Percentiles rank a stretch among this genome's conserved stretches.
phyloP scores from a whole-genome alignment of 1,284 basidiomycete species.

The Thecaphora thlaspeos region DNA sequence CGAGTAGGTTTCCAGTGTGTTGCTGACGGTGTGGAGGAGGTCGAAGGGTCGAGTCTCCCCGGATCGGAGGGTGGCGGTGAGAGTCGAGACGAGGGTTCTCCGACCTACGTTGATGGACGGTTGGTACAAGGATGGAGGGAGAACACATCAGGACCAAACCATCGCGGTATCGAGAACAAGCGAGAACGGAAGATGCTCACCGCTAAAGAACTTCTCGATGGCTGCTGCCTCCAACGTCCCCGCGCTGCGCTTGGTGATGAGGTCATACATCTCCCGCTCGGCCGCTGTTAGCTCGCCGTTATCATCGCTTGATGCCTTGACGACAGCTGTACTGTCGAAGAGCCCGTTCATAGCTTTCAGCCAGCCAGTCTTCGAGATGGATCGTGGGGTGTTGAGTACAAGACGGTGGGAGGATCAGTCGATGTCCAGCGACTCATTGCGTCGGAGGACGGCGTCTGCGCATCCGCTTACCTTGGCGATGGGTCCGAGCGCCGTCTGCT shows the following conservation, averaged over 20 bases:
- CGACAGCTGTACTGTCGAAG: not conserved
- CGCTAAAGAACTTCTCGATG: not conserved
- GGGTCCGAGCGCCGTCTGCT: slow-evolving; percentile 18
- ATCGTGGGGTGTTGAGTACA: no score
- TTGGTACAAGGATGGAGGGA: no score
- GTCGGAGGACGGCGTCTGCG: not conserved
- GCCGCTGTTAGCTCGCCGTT: slow-evolving; percentile 2
- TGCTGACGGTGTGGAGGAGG: slow-evolving; percentile 8
- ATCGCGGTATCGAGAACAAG: slow-evolving; percentile 1
- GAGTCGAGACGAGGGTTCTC: slow-evolving; percentile 1
- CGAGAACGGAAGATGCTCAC: slow-evolving; percentile 1
- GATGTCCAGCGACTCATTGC: no score
- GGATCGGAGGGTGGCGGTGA: slow-evolving; percentile 1
- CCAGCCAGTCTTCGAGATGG: no score
- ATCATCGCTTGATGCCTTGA: slow-evolving; percentile 2
- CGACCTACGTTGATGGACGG: no score
- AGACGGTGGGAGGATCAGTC: no score
- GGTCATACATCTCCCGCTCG: slow-evolving; percentile 9
- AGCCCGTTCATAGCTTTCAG: not conserved
- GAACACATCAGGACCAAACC: no score
- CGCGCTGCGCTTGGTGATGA: slow-evolving; percentile 1
- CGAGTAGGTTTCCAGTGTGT: slow-evolving; percentile 6
- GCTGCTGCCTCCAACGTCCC: not conserved
- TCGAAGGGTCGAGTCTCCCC: slow-evolving; percentile 11
- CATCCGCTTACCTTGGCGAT: slow-evolving; percentile 6